Percentiles rank a stretch among this genome's conserved stretches.
phyloP scores from a whole-genome alignment of 345 rosid species.

The Brassica nigra region DNA sequence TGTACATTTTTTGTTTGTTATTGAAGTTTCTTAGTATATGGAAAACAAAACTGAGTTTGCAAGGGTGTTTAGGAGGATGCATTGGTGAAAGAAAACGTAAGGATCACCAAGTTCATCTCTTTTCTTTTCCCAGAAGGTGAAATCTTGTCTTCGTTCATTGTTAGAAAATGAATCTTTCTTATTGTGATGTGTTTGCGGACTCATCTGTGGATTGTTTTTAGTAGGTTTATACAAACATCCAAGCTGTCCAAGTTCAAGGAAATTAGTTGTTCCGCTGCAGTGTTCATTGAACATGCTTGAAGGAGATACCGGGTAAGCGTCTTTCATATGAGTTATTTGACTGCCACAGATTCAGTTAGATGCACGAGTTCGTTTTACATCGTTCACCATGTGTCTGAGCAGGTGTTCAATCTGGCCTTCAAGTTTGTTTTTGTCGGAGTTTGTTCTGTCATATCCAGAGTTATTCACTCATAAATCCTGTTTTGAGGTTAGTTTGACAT shows the following conservation, averaged over 20 bases:
- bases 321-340: not conserved
- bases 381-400: slow-evolving; percentile 18
- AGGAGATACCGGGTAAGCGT: slow-evolving; percentile 84
- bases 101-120: slow-evolving; percentile 66
- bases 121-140: slow-evolving; percentile 78
- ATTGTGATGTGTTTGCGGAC: slow-evolving; percentile 2
- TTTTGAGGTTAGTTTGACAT: slow-evolving; percentile 63
- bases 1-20: slow-evolving; percentile 9
- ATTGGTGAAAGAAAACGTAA: slow-evolving; percentile 44
- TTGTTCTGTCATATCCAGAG: slow-evolving; percentile 70
- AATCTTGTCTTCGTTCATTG: slow-evolving; percentile 6
- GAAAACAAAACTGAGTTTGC: slow-evolving; percentile 17
- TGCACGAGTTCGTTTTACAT: not conserved
- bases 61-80: slow-evolving; percentile 45
- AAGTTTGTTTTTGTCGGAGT: slow-evolving; percentile 74
- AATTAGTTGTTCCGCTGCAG: slow-evolving; percentile 56
- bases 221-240: slow-evolving; percentile 50
- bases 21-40: not conserved
- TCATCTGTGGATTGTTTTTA: slow-evolving; percentile 22
- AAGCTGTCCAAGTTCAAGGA: slow-evolving; percentile 49
- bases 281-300: slow-evolving; percentile 90
- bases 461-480: slow-evolving; percentile 62
- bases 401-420: slow-evolving; percentile 92
- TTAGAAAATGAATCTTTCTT: not conserved
- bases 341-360: not conserved